These are phyloP conservation scores for Pseudomicrostroma phylloplanum DNA, from an alignment of 1,284 basidiomycete species.

Conservation along the genomic window DNA sequence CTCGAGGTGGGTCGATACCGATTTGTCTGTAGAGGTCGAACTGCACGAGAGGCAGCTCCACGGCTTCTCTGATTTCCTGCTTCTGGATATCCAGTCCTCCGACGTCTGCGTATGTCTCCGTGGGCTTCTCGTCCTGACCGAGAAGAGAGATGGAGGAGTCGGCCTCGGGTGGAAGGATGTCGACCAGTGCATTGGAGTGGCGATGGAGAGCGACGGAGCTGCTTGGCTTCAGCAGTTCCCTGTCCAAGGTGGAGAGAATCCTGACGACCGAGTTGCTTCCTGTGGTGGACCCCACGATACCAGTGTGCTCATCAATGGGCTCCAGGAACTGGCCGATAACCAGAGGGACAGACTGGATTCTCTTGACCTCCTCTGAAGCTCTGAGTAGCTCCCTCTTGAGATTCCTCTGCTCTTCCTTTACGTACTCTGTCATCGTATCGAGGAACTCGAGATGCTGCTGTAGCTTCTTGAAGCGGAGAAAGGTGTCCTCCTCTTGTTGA, in stretches of 20 bases:
- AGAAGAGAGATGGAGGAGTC: constrained; percentile 82
- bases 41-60: constrained; percentile 86
- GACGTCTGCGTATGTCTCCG: constrained; percentile 58
- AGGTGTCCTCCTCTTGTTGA: constrained; percentile 42
- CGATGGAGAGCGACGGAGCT: constrained; percentile 95
- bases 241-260: constrained; percentile 92
- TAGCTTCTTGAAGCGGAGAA: constrained; percentile 48
- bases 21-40: constrained; percentile 99
- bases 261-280: constrained; percentile 98
- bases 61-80: constrained; percentile 97
- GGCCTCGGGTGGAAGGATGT: constrained; percentile 96
- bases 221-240: constrained; percentile 92
- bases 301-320: constrained; percentile 94
- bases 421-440: constrained; percentile 62
- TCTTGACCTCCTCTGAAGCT: constrained; percentile 98
- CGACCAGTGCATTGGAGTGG: constrained; percentile 96
- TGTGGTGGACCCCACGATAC: constrained; percentile 95
- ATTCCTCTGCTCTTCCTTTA: constrained; percentile 97
- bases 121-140: constrained; percentile 65
- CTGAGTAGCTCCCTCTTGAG: constrained; percentile 95
- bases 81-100: constrained; percentile 98
- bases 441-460: constrained; percentile 50
- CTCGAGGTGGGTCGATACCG: constrained; percentile 94
- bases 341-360: constrained; percentile 97
- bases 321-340: constrained; percentile 99